Evolutionary conservation across 2,329 filamentous ascomycete species (phyloP), one percentile per base, ranked within the genome.

Genomic region (Ophiostoma angusticollis): DNA sequence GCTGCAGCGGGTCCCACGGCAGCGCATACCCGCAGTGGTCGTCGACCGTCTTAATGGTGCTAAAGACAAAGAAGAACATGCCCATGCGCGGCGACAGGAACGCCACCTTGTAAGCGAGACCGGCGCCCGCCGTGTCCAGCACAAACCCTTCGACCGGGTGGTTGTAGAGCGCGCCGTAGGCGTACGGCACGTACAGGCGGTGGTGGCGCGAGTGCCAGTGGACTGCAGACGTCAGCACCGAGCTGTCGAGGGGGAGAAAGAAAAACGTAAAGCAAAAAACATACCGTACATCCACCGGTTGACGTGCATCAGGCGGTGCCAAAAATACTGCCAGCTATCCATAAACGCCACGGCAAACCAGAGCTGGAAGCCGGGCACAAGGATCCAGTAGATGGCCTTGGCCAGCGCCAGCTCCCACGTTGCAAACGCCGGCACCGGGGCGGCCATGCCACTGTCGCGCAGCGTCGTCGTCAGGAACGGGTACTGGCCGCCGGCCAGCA

Each of bases 241-340:
- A n/a, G n/a, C n/a, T n/a, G n/a, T n/a, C n/a, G n/a, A n/a, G n/a
- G n/a, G n/a, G n/a, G n/a, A n/a, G n/a, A n/a, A n/a, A n/a, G n/a
- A n/a, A n/a, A n/a, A n/a, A n/a, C n/a, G n/a, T n/a, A n/a, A n/a
- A n/a, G n/a, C n/a, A n/a, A n/a, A n/a, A n/a, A n/a, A 72, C 82
- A 61, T 68, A 91, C 84, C 81, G 68, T 96, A 96, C 50, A 98
- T 72, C 83, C 84, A 96, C 60, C 84, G 87, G 65, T 96, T 95
- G 66, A 91, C 70, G 62, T 98, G 91, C 91, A 98, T 98, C 42
- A 81, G 74, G 28, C 91, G 84, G 61, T 98, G 91, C 52, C 89
- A 71, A 62, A 95, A 94, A 64, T 98, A 98, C 58, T 98, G 89
- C 91, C 91, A 98, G 31, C 86, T 91, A 61, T 98, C 91, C 50